These are phyloP conservation scores for Quercus bicolor DNA, from an alignment of 306 rosid genomes.

Conservation along the genomic window DNA sequence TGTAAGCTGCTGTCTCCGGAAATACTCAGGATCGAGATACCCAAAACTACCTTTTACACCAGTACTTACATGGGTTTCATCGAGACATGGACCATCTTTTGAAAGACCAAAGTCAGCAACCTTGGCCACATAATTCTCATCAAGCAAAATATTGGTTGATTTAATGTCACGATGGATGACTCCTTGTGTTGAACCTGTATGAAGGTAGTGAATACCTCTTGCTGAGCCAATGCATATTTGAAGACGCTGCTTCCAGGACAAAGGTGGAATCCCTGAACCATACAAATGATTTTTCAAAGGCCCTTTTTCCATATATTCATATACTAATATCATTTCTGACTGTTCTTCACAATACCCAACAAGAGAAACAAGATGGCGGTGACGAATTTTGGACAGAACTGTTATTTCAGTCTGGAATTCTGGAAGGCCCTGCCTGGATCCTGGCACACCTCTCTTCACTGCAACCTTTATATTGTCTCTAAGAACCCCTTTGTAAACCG, in stretches of 20 bases:
- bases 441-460: constrained; percentile 93
- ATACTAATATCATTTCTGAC: constrained; percentile 93
- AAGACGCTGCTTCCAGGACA: constrained; percentile 93
- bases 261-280: constrained; percentile 48
- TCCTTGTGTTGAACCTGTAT: constrained; percentile 93
- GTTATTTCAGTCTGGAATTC: constrained; percentile 93
- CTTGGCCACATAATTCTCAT: constrained; percentile 80
- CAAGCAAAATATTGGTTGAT: constrained; percentile 87
- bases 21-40: constrained; percentile 94
- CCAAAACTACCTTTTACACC: constrained; percentile 97
- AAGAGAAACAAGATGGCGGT: constrained; percentile 87
- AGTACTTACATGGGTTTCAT: constrained; percentile 95
- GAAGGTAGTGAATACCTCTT: constrained; percentile 95
- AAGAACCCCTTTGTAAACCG: constrained; percentile 76
- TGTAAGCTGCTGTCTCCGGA: constrained; percentile 91
- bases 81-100: constrained; percentile 80
- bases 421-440: constrained; percentile 98
- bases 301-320: constrained; percentile 89
- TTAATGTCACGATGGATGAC: constrained; percentile 99
- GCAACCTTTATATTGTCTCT: constrained; percentile 80
- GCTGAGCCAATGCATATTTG: constrained; percentile 96
- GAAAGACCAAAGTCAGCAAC: constrained; percentile 99
- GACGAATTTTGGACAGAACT: constrained; percentile 82
- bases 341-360: constrained; percentile 94
- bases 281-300: constrained; percentile 78